Conservation (phyloP, 1,139 yeast genomes). For the Nakaseomyces glabratus region DNA sequence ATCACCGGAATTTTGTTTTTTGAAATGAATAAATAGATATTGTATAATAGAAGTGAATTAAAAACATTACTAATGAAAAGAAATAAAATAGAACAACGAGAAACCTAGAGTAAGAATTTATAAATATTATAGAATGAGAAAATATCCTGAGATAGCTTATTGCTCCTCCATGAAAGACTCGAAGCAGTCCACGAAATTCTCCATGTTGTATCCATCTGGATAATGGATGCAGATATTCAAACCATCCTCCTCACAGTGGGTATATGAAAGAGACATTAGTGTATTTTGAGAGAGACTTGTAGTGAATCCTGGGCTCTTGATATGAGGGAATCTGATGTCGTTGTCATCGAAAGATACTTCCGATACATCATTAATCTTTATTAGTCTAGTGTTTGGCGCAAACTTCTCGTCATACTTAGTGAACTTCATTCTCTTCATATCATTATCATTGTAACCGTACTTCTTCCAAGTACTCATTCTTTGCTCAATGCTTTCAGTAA, state of each 20-base stretch:
- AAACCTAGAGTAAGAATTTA: no score
- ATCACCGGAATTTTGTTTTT: no score
- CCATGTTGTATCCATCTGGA: conserved; percentile 24
- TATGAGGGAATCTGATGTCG: conserved; percentile 10
- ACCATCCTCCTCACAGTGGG: conserved; percentile 20
- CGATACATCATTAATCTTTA: conserved; percentile 25
- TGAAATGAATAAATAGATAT: no score
- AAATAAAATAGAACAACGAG: no score
- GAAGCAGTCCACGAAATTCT: conserved; percentile 25
- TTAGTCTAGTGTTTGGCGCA: conserved; percentile 11
- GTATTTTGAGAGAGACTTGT: conserved; percentile 19
- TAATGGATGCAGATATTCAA: conserved; percentile 26
- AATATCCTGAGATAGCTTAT: no score
- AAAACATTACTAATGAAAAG: no score
- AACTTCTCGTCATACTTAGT: conserved; percentile 11
- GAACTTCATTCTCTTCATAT: conserved; percentile 25
- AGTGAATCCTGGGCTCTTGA: conserved; percentile 22
- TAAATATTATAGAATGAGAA: no score
- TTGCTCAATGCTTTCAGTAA: conserved; percentile 13
- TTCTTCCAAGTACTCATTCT: conserved; percentile 20
- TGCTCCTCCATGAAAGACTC: conserved; percentile 23
- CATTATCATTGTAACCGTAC: conserved; percentile 23
- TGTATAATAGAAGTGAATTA: no score
- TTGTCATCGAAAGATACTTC: conserved; percentile 12
- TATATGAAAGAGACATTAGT: conserved; percentile 25